These are phyloP conservation scores for Coemansia sp. DNA, from an alignment of 192 early-diverging fungal species.

Conservation along the genomic window DNA sequence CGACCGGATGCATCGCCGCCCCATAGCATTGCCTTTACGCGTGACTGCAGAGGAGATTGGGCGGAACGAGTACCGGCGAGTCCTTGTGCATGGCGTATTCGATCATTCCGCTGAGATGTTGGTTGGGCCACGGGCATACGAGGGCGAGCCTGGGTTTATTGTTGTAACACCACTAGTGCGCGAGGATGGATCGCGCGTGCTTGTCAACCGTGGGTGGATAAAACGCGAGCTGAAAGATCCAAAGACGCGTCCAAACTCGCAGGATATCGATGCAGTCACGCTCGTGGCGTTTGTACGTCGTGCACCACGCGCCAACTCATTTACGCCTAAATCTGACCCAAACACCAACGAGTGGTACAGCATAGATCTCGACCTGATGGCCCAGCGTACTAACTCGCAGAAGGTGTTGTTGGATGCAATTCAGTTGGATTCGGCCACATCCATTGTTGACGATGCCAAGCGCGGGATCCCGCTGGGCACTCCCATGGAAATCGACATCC, in stretches of 20 bases:
- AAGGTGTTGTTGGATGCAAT: conserved; percentile 76
- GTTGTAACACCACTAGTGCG: conserved; percentile 75
- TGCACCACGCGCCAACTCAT: conserved; percentile 57
- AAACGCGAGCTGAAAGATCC: conserved; percentile 65
- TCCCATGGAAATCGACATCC: conserved; percentile 69
- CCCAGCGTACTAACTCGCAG: conserved; percentile 60
- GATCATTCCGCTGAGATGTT: conserved; percentile 76
- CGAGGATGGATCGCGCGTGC: conserved; percentile 66
- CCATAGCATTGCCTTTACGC: conserved; percentile 68
- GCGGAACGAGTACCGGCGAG: conserved; percentile 75
- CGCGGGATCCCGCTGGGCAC: conserved; percentile 72
- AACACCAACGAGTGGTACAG: conserved; percentile 81
- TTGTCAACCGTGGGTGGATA: conserved; percentile 92
- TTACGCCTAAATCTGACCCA: conserved; percentile 61
- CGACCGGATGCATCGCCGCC: conserved; percentile 64
- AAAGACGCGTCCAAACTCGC: conserved; percentile 54
- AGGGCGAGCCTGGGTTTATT: conserved; percentile 70
- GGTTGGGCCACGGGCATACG: conserved; percentile 73
- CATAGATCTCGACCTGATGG: conserved; percentile 76
- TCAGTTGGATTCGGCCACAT: conserved; percentile 53
- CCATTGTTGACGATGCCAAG: conserved; percentile 29
- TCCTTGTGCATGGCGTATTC: conserved; percentile 67
- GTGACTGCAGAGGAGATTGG: conserved; percentile 56
- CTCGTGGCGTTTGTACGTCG: conserved; percentile 68
- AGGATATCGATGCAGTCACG: conserved; percentile 56